Evolutionary conservation across 2,329 filamentous ascomycete species (phyloP).

Genomic region (Dactylella cylindrospora): DNA sequence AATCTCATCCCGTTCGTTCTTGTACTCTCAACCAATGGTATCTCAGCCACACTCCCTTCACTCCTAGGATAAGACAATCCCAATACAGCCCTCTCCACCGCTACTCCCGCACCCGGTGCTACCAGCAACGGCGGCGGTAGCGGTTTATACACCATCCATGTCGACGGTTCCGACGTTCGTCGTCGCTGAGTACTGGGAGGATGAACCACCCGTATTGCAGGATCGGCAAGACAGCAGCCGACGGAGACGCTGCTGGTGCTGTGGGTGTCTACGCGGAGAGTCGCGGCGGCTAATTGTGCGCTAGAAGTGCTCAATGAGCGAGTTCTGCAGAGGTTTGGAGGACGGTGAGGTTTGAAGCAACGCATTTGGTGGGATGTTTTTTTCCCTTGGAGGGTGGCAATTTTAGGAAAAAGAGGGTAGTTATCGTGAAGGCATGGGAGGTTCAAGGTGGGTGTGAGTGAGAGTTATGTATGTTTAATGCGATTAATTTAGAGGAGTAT

Average conservation of each 20-base stretch:
- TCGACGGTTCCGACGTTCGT: too few species aligned
- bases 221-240: conserved; percentile 1
- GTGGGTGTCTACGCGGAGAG: conserved; percentile 21
- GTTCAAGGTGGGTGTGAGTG: background rate
- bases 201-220: background rate
- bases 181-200: background rate
- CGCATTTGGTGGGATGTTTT: conserved; percentile 8
- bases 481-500: too few species aligned
- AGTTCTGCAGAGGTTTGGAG: conserved; percentile 12
- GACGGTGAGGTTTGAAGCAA: conserved; percentile 26
- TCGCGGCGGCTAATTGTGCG: too few species aligned
- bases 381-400: too few species aligned
- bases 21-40: too few species aligned
- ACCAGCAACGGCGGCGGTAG: conserved; percentile 77
- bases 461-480: too few species aligned
- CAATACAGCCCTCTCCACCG: conserved; percentile 68
- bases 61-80: conserved; percentile 52
- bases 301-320: conserved; percentile 30
- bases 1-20: too few species aligned
- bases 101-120: conserved; percentile 84
- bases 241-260: background rate
- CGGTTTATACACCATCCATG: conserved; percentile 21
- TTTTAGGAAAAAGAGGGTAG: too few species aligned
- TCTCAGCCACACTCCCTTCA: too few species aligned
- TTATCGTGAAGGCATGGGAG: too few species aligned